phyloP scores from a whole-genome alignment of 2,329 filamentous ascomycete species.

The Microdochium bolleyi region DNA sequence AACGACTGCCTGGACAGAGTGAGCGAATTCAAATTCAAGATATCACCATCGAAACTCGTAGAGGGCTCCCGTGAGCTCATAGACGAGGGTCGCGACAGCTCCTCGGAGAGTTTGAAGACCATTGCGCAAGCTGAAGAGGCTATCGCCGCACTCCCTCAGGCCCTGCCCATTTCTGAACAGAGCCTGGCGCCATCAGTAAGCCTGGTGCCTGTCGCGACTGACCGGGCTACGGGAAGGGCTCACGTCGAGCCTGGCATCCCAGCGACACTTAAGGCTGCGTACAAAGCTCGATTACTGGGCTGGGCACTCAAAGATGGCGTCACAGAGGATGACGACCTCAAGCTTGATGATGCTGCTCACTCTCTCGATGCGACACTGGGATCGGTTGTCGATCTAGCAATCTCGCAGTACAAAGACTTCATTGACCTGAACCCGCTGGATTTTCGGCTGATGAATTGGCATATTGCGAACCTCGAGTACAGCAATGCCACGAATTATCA shows the following conservation, averaged over 20 bases:
- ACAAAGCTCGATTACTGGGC: slow-evolving; percentile 72
- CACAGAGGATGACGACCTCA: slow-evolving; percentile 56
- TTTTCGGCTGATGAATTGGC: slow-evolving; percentile 90
- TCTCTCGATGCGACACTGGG: slow-evolving; percentile 68
- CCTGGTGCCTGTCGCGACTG: slow-evolving; percentile 55
- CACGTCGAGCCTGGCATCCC: slow-evolving; percentile 64
- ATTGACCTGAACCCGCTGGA: slow-evolving; percentile 80
- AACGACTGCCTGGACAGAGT: slow-evolving; percentile 92
- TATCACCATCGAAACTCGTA: slow-evolving; percentile 60
- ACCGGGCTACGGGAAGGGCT: slow-evolving; percentile 63
- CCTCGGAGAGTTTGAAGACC: slow-evolving; percentile 59
- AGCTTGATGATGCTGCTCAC: slow-evolving; percentile 59
- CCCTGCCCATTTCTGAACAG: slow-evolving; percentile 43
- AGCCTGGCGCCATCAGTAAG: slow-evolving; percentile 44
- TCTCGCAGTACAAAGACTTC: slow-evolving; percentile 77
- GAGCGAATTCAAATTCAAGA: slow-evolving; percentile 80
- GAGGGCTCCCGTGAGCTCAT: slow-evolving; percentile 79
- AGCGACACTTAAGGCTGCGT: slow-evolving; percentile 63
- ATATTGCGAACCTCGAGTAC: slow-evolving; percentile 96
- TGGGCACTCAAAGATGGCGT: slow-evolving; percentile 67
- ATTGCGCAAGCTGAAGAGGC: slow-evolving; percentile 69
- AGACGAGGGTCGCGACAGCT: slow-evolving; percentile 72
- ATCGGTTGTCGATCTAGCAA: slow-evolving; percentile 85
- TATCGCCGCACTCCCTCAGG: slow-evolving; percentile 50
- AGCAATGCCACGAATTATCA: slow-evolving; percentile 88